Evolutionary conservation across 139 green algal species (phyloP).

Genomic region (Auxenochlorella pyrenoidosa): DNA sequence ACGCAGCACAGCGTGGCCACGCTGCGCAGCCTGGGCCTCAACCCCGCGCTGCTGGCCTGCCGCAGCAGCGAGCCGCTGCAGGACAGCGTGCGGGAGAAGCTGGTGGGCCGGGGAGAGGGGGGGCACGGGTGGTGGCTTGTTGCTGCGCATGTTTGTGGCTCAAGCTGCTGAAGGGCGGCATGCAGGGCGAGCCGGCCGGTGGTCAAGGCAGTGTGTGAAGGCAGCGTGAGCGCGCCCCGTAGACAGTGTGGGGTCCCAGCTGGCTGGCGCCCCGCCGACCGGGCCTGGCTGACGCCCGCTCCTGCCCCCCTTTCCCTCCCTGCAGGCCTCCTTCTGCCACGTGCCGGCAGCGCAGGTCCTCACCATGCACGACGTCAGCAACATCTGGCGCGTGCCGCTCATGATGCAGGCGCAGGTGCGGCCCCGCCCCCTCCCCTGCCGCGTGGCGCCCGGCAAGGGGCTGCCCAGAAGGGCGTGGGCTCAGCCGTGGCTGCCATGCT

Average conservation of each 20-base stretch:
- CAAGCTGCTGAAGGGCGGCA: not conserved
- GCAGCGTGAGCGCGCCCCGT: no score
- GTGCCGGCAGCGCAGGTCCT: conserved; percentile 87
- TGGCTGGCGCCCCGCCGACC: no score
- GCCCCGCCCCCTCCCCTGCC: no score
- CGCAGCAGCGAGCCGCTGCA: conserved; percentile 82
- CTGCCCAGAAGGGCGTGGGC: conserved; percentile 47
- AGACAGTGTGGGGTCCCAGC: no score
- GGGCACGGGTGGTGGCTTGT: not conserved
- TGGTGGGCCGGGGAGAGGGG: conserved; percentile 61
- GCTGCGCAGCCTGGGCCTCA: conserved; percentile 92
- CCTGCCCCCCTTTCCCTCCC: not conserved
- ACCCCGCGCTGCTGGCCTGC: conserved; percentile 91
- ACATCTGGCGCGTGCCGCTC: conserved; percentile 96
- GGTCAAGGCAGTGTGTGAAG: no score
- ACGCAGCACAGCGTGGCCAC: conserved; percentile 97
- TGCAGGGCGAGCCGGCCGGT: not conserved
- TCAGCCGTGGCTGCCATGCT: no score
- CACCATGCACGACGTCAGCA: conserved; percentile 96
- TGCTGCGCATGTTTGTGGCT: not conserved
- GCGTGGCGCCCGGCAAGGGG: not conserved
- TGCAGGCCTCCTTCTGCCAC: conserved; percentile 95
- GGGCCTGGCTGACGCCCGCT: not conserved
- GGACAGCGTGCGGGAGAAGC: conserved; percentile 86
- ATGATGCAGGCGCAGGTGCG: conserved; percentile 89